Percentiles rank a stretch among this genome's conserved stretches.
Conservation (phyloP, 495 filamentous ascomycete species). For the Podospora bellae-mahoneyi region DNA sequence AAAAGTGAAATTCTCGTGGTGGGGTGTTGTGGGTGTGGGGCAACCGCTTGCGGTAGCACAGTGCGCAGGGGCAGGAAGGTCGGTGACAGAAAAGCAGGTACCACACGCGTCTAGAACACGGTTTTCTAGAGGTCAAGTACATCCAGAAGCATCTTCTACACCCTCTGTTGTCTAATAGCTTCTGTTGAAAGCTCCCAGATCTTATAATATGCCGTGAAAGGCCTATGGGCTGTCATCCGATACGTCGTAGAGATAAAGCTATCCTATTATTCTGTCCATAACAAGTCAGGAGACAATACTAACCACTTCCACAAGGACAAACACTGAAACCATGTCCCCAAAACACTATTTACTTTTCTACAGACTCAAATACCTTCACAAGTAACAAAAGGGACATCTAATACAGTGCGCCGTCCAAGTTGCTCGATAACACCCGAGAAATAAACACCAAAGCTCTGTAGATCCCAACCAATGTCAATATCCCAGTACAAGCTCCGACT, state of each 20-base stretch:
- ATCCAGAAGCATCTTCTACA: too few species aligned
- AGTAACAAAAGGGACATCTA: background rate
- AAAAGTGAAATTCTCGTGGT: slow-evolving; percentile 13
- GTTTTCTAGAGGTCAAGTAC: too few species aligned
- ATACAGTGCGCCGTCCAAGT: background rate
- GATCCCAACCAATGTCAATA: slow-evolving; percentile 23
- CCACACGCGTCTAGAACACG: too few species aligned
- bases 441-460: background rate
- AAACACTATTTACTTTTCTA: background rate
- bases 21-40: slow-evolving; percentile 13
- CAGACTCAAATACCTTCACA: background rate
- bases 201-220: too few species aligned
- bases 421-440: background rate
- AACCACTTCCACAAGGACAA: background rate
- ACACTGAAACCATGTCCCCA: background rate
- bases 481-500: slow-evolving; percentile 47
- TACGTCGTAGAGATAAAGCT: too few species aligned
- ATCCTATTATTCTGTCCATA: too few species aligned
- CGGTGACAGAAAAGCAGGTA: too few species aligned
- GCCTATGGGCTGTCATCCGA: too few species aligned
- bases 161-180: too few species aligned
- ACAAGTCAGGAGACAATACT: background rate
- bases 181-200: too few species aligned
- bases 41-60: slow-evolving; percentile 2
- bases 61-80: background rate